Conservation (phyloP, 257 asterid species). For the Forsythia suspensa region DNA sequence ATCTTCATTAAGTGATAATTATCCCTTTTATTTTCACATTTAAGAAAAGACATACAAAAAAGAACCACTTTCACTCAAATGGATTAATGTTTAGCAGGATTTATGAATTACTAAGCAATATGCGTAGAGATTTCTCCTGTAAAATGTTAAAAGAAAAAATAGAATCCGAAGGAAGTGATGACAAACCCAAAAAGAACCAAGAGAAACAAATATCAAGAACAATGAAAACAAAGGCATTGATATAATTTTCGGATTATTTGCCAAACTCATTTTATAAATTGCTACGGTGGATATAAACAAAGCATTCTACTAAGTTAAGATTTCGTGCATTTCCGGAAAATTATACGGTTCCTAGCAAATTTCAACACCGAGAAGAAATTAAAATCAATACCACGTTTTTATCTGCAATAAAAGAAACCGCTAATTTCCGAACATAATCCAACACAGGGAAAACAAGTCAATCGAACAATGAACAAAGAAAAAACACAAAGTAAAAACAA, state of each 20-base stretch:
- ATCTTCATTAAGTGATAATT: not conserved
- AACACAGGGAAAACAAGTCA: slow-evolving; percentile 4
- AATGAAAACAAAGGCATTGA: not conserved
- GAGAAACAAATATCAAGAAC: not conserved
- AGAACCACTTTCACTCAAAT: not conserved
- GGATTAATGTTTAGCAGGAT: not conserved
- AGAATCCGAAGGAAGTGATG: not conserved
- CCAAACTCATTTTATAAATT: not conserved
- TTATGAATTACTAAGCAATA: too few species aligned
- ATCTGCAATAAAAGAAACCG: slow-evolving; percentile 9
- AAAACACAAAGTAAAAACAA: slow-evolving; percentile 8
- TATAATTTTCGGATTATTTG: not conserved
- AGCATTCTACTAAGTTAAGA: slow-evolving; percentile 13
- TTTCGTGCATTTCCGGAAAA: slow-evolving; percentile 30
- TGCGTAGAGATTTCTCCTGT: not conserved
- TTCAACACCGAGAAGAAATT: not conserved
- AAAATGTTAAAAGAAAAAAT: not conserved
- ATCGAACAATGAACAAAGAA: slow-evolving; percentile 19
- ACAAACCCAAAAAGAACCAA: not conserved
- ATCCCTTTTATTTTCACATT: not conserved
- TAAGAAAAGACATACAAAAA: not conserved
- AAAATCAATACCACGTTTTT: slow-evolving; percentile 10
- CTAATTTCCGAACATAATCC: slow-evolving; percentile 11
- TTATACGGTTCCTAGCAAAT: slow-evolving; percentile 30
- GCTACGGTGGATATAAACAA: not conserved